Evolutionary conservation across 345 rosid genomes (phyloP).

Genomic region (Pistacia integerrima): DNA sequence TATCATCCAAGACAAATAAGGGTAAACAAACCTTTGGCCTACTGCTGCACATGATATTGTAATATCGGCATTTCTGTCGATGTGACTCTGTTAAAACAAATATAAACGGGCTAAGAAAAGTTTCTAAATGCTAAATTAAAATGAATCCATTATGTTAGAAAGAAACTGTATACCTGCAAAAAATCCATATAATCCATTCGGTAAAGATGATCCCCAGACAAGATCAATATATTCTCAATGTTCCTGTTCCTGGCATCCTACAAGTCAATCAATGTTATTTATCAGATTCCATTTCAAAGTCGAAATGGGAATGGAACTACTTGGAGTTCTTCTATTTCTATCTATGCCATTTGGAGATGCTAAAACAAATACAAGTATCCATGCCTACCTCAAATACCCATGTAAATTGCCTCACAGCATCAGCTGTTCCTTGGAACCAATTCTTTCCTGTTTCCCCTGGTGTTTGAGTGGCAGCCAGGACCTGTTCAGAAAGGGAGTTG

Average conservation of each 20-base stretch:
- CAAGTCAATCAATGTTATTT: constrained; percentile 21
- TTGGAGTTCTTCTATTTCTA: neutral
- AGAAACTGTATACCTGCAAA: constrained; percentile 53
- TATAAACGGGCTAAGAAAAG: constrained; percentile 23
- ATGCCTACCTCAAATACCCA: constrained; percentile 93
- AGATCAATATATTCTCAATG: constrained; percentile 71
- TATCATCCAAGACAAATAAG: neutral
- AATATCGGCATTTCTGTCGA: constrained; percentile 76
- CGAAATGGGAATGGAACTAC: neutral
- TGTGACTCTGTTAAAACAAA: constrained; percentile 61
- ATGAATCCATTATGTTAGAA: neutral
- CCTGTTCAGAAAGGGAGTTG: constrained; percentile 41
- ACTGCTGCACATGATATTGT: constrained; percentile 82
- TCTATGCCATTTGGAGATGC: neutral
- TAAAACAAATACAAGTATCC: neutral
- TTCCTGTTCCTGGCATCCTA: constrained; percentile 89
- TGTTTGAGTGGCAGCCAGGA: constrained; percentile 97
- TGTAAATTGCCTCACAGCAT: constrained; percentile 92
- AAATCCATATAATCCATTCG: constrained; percentile 90
- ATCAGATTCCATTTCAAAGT: constrained; percentile 14
- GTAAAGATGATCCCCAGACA: constrained; percentile 93
- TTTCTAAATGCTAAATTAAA: neutral
- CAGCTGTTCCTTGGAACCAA: constrained; percentile 99
- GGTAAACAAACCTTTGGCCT: constrained; percentile 57
- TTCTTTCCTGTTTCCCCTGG: constrained; percentile 86